Base-by-base conservation (phyloP, 2,329 filamentous ascomycete species). In the Ophiognomonia clavigignenti-juglandacearum region DNA sequence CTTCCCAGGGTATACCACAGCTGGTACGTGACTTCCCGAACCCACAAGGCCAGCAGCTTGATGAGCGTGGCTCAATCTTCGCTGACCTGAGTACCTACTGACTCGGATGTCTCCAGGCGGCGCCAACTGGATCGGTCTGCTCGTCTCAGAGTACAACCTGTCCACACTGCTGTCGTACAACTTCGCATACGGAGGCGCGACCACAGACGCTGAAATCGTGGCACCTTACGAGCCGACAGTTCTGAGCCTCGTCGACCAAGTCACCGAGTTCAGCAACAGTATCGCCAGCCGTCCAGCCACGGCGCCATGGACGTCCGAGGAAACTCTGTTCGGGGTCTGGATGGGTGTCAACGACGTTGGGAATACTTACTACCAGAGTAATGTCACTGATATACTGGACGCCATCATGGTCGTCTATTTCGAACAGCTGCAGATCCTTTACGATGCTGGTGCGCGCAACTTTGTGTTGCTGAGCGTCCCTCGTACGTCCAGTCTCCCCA, bases 401-500 rank as follows among this genome's bases (percentile, higher is more conserved):
- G 54, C 60, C n/a, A 68, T 73, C 3, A 68, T 75, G n/a, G 61
- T 57, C 1, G 64, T 67, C 18, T 75, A 74, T 45, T 65, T 65
- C 11, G 58, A 58, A 4, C 58, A 74, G 1, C 57, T 73, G 0
- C 61, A 70, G 45, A 48, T 68, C 18, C 62, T 85, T 6, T 80
- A 80, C 52, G 58, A 63, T 3, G 64, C 68, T 3, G 80, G 80
- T 0, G 72, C 72, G 2, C 65, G 80, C 5, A 80, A 81, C 46
- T 84, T 84, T 50, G 66, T 74, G 2, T 70, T 84, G 44, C 52
- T 85, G 24, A 80, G 72, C 43, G 78, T 83, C 0, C 81, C 82
- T 2, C 76, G 54, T 66, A 44, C 53, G 63, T n/a, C n/a, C n/a
- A n/a, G n/a, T n/a, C n/a, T n/a, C n/a, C n/a, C n/a, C n/a, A n/a